These are phyloP conservation scores for Croton setiger DNA, from an alignment of 441 rosid genomes.

Conservation along the genomic window DNA sequence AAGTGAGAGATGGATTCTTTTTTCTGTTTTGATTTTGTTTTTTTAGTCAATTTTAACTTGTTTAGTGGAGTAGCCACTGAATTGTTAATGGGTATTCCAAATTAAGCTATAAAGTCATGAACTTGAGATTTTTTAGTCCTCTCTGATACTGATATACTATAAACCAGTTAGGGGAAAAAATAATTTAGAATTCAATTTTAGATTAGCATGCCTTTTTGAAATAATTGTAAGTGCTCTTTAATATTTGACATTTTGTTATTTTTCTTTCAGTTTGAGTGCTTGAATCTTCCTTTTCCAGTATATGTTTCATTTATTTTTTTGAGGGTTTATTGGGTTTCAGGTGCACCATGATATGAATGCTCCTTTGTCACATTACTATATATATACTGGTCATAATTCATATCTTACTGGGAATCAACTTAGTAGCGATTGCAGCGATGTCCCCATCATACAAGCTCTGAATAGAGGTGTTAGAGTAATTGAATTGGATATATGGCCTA, in stretches of 20 bases:
- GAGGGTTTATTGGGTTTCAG: slow-evolving; percentile 33
- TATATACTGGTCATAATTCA: slow-evolving; percentile 85
- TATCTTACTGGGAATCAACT: slow-evolving; percentile 93
- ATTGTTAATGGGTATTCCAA: not conserved
- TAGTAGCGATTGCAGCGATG: slow-evolving; percentile 85
- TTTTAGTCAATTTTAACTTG: too few relatives aligned
- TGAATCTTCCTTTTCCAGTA: not conserved
- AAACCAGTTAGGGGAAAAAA: not conserved
- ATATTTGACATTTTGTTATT: not conserved
- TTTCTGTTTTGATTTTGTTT: too few relatives aligned
- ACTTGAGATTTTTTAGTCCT: not conserved
- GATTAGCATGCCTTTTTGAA: not conserved
- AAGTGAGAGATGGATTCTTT: not conserved
- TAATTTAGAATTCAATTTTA: not conserved
- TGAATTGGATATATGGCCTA: slow-evolving; percentile 94
- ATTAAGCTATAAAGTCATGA: slow-evolving; percentile 9
- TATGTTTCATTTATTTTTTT: not conserved
- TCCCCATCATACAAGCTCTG: slow-evolving; percentile 70
- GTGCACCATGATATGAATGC: slow-evolving; percentile 80
- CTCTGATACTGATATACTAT: too few relatives aligned
- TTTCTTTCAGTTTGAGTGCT: not conserved
- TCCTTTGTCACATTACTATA: slow-evolving; percentile 81
- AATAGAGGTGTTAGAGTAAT: slow-evolving; percentile 84
- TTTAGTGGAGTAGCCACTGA: not conserved
- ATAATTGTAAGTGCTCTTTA: not conserved